Percentiles rank a stretch among this genome's conserved stretches.
Conservation (phyloP, 176 grass and related monocot species). For the Hyparrhenia diplandra region DNA sequence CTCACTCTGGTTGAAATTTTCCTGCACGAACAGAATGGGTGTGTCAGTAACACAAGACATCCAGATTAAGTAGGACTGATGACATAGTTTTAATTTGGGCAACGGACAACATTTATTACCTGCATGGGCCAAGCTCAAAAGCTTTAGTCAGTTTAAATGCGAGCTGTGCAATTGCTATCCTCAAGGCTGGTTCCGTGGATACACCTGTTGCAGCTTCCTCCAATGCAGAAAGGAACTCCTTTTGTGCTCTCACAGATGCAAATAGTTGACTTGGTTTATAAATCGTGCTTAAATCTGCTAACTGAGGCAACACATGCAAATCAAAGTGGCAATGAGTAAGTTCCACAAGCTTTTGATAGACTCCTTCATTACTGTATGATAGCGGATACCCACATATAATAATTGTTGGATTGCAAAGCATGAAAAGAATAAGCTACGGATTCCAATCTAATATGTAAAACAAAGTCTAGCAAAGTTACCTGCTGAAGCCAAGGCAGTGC, state of each 20-base stretch:
- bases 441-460: background rate
- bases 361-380: background rate
- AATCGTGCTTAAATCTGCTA: slow-evolving; percentile 67
- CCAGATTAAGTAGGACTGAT: background rate
- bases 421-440: background rate
- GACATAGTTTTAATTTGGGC: background rate
- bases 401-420: background rate
- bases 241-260: slow-evolving; percentile 67
- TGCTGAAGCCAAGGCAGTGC: slow-evolving; percentile 86
- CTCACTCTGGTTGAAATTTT: slow-evolving; percentile 50
- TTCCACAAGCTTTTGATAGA: background rate
- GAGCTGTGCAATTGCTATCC: slow-evolving; percentile 54
- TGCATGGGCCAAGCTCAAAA: slow-evolving; percentile 57
- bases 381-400: background rate
- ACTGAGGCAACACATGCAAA: slow-evolving; percentile 35
- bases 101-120: slow-evolving; percentile 39
- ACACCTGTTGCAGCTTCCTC: slow-evolving; percentile 52
- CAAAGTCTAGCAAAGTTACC: slow-evolving; percentile 31
- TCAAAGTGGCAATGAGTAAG: slow-evolving; percentile 24
- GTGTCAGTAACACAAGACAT: slow-evolving; percentile 7
- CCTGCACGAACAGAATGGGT: slow-evolving; percentile 34
- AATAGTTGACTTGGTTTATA: slow-evolving; percentile 73
- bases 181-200: slow-evolving; percentile 46
- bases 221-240: slow-evolving; percentile 67
- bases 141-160: slow-evolving; percentile 60